Base-by-base conservation (phyloP, 202 grass and related monocot genomes). In the Brachypodium distachyon region DNA sequence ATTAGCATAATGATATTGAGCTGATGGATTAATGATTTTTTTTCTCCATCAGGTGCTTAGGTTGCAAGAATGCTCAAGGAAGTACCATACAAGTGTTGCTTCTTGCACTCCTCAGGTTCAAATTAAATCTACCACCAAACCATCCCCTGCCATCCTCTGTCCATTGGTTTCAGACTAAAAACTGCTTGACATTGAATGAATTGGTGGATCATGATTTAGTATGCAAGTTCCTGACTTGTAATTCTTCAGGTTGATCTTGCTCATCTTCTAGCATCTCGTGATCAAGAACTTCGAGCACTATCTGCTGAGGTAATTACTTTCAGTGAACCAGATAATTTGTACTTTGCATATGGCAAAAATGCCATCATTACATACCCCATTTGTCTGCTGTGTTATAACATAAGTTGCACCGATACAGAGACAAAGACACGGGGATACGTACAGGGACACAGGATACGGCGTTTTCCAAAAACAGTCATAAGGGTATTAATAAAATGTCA, bases 1-100 rank as follows among this genome's bases (percentile, higher is more conserved):
- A n/a, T 48, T 69, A 23, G 9, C 27, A 48, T 9, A n/a, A 4
- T 44, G 23, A 5, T 68, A 28, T 48, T 47, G 26, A 1, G 41
- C 12, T 54, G 4, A 54, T 52, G 52, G 12, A 61, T 74, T 73
- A 38, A 74, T 67, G 18, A 33, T 40, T 19, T 11, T 22, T 76
- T 77, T 12, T 81, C 11, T 77, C 52, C 61, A 31, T 67, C 48
- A 95, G 96, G 96, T 99, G 55, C 92, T 99, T 22, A 92, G 96
- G 77, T 81, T 99, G 76, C 96, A 99, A 81, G 96, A 99, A 90
- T 85, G 86, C 78, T 90, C 95, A 84, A 93, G 85, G 74, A 99
- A 99, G 85, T 99, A 99, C 62, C 89, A 99, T 81, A 86, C 85
- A 85, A 90, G 70, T 87, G 91, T 90, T 82, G 81, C 78, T 85